Evolutionary conservation across 192 early-diverging fungal genomes (phyloP).

Genomic region (Coemansia sp.): DNA sequence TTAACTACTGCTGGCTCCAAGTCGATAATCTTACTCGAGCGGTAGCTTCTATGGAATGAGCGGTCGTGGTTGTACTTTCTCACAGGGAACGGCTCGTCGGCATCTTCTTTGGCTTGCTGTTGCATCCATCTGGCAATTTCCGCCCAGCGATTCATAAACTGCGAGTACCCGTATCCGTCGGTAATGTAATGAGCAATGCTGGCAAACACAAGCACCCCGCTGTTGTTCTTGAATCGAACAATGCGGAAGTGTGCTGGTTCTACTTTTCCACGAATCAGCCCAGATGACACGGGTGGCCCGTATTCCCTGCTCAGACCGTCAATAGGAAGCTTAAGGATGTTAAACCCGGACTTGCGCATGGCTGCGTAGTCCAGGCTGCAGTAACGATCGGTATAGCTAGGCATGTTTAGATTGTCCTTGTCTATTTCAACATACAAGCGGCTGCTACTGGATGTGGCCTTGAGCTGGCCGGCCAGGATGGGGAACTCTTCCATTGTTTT

Average conservation of each 20-base stretch:
- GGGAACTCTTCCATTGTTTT: conserved; percentile 21
- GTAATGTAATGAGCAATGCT: conserved; percentile 20
- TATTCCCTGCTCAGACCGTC: background rate
- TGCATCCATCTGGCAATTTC: conserved; percentile 6
- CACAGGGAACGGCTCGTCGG: background rate
- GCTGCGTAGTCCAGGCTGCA: conserved; percentile 7
- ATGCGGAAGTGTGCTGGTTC: conserved; percentile 5
- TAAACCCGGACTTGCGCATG: conserved; percentile 2
- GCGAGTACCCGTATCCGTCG: conserved; percentile 15
- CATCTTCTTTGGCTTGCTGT: background rate
- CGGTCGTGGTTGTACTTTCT: background rate
- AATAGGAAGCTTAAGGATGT: conserved; percentile 3
- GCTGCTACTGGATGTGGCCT: background rate
- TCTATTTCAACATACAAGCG: conserved; percentile 4
- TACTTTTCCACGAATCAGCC: background rate
- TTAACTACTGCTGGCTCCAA: background rate
- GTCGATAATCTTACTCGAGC: background rate
- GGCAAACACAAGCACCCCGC: conserved; percentile 26
- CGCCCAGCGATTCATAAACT: conserved; percentile 29
- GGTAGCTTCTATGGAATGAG: background rate
- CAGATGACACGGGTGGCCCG: background rate
- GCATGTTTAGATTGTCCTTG: conserved; percentile 24
- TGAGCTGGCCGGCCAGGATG: conserved; percentile 17
- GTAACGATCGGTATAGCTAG: conserved; percentile 17
- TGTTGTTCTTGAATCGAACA: conserved; percentile 18